These are phyloP conservation scores for Ceratobasidium sp. DNA, from an alignment of 1,284 basidiomycete species.

Conservation along the genomic window DNA sequence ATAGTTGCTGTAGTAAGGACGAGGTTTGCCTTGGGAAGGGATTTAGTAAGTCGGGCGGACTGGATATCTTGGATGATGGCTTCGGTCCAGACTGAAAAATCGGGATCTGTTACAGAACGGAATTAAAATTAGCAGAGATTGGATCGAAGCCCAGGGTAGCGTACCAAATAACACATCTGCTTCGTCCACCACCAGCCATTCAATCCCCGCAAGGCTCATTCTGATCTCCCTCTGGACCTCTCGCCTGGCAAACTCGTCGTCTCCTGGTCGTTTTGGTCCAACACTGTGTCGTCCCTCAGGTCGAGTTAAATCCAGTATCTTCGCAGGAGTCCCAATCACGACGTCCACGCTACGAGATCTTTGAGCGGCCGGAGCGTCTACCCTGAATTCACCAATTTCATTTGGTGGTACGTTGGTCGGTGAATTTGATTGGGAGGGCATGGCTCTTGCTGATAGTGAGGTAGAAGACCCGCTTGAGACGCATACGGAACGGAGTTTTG, in stretches of 20 bases:
- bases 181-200: constrained; percentile 91
- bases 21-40: constrained; percentile 76
- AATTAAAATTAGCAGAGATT: neutral
- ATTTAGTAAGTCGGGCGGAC: constrained; percentile 60
- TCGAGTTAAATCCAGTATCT: constrained; percentile 42
- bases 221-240: constrained; percentile 59
- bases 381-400: constrained; percentile 45
- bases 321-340: constrained; percentile 77
- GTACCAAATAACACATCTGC: constrained; percentile 87
- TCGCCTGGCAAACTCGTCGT: constrained; percentile 22
- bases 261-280: constrained; percentile 27
- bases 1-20: constrained; percentile 90
- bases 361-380: constrained; percentile 47
- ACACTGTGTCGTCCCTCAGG: constrained; percentile 34
- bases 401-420: neutral
- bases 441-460: constrained; percentile 45
- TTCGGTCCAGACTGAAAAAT: constrained; percentile 81
- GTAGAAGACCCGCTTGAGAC: constrained; percentile 66
- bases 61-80: constrained; percentile 77
- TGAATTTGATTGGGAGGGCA: neutral
- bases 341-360: constrained; percentile 71
- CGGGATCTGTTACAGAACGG: constrained; percentile 68
- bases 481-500: constrained; percentile 82
- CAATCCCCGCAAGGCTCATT: constrained; percentile 73
- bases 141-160: constrained; percentile 56